Base-by-base conservation (phyloP, 306 rosid species). In the Calophaca sinica region DNA sequence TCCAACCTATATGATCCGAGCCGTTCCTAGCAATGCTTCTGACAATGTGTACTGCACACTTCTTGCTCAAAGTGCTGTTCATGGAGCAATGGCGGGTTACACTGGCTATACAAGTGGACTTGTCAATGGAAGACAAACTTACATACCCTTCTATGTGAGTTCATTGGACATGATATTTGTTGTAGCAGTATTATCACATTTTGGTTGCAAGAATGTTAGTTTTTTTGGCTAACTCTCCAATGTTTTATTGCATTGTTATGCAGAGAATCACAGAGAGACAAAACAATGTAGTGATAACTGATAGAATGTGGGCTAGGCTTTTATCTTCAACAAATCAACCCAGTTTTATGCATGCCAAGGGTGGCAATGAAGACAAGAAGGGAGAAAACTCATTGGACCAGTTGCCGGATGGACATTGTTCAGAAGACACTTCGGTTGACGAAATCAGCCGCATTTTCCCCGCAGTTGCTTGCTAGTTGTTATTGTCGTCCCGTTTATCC, bases 11-110 rank as follows among this genome's bases (percentile, higher is more conserved):
- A 94, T 91, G 98, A 87, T 94, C 76, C 88, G 98, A 82, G 98
- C 98, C 9, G 57, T 94, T 83, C 98, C 97, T 2, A 83, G 98
- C 80, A 94, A 87, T 55, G 98, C 96, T 44, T 91, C 98, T 2
- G 96, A 94, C 82, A 94, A 94, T 32, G 97, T 94, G 58, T 94
- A 91, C 78, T 87, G 93, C 86, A 94, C 97, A 12, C 91, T 94
- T 53, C 96, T 91, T 51, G 97, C 98, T 80, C 98, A 89, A 83
- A 94, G 97, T 83, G 93, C 96, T 39, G 86, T 90, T 60, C 99
- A 94, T 84, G 99, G 97, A 70, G 97, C 96, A 71, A 92, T 94
- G 99, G 97, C 99, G 42, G 99, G 97, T 12, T 94, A 94, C 59
- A 88, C 97, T 5, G 97, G 99, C 69, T 87, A 84, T 58, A 86